Evolutionary conservation across 2,329 filamentous ascomycete genomes (phyloP), one percentile per base, ranked within the genome.

Genomic region (Ceratocystiopsis minuta): DNA sequence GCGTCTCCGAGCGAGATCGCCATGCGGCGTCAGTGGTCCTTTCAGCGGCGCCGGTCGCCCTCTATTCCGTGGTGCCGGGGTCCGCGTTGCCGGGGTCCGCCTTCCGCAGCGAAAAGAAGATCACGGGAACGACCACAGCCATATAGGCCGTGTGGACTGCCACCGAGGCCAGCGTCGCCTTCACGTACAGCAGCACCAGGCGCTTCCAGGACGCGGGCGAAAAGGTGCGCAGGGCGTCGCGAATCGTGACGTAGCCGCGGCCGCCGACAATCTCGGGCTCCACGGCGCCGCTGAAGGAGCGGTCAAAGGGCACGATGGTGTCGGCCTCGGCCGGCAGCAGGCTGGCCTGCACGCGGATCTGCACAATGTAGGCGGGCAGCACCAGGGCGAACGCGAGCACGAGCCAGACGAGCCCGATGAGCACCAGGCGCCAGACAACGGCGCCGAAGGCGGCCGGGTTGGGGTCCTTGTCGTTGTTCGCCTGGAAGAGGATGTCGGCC

Each of bases 251-350:
- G 50, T 73, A 76, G 49, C 83, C 81, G 48, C 68, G 72, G 42
- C 80, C 83, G 45, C 75, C 78, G n/a, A 85, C 65, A 39, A 85
- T 68, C 45, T 73, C 71, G n/a, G 82, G 77, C 49, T 79, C 73
- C 24, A 88, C 73, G 55, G 77, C 80, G 51, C 83, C 83, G 48
- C 71, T 74, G 54, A 92, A 92, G 28, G 78, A 79, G 49, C 86
- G 81, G 65, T 96, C 88, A 53, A 96, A 94, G 31, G 84, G 79
- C 33, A 96, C 78, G 49, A 95, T 81, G 20, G 83, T 76, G 61
- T 92, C 80, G 50, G 86, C 72, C 16, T 83, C 77, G 45, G 84
- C 78, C 1, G 85, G 74, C 3, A 96, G 74, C 51, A 94, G 75
- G 39, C 83, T 88, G 7, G 87, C 86, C 57, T 93, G 85, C 33